These are phyloP conservation scores for Trichoderma sp. DNA, from an alignment of 2,329 filamentous ascomycete species.

Conservation along the genomic window DNA sequence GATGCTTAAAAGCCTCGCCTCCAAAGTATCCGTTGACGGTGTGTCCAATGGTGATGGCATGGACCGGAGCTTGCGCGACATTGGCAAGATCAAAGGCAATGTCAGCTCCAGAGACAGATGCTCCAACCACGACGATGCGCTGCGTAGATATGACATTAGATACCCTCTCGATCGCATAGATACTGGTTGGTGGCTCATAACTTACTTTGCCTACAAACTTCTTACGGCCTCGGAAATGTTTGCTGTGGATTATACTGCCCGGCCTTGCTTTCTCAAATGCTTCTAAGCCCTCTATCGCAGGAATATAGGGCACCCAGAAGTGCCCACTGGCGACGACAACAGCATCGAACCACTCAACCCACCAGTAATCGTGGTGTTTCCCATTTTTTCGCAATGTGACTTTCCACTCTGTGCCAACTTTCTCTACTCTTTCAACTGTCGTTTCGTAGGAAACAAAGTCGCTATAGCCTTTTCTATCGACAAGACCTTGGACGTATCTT, in stretches of 20 bases:
- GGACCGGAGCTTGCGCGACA: slow-evolving; percentile 49
- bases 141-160: slow-evolving; percentile 32
- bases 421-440: slow-evolving; percentile 61
- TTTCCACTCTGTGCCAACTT: slow-evolving; percentile 53
- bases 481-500: slow-evolving; percentile 54
- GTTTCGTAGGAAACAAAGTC: slow-evolving; percentile 58
- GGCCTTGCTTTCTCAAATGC: slow-evolving; percentile 48
- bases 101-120: slow-evolving; percentile 65
- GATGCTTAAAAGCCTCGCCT: slow-evolving; percentile 61
- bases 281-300: slow-evolving; percentile 50
- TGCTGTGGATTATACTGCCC: slow-evolving; percentile 57
- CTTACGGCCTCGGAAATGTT: slow-evolving; percentile 53
- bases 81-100: slow-evolving; percentile 57
- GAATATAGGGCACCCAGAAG: slow-evolving; percentile 60
- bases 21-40: slow-evolving; percentile 57
- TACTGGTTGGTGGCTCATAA: not conserved
- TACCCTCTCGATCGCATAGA: not conserved
- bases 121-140: slow-evolving; percentile 63
- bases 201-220: slow-evolving; percentile 49
- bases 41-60: slow-evolving; percentile 54
- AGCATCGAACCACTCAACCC: slow-evolving; percentile 63
- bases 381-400: slow-evolving; percentile 49
- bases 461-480: slow-evolving; percentile 56
- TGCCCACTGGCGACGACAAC: slow-evolving; percentile 63
- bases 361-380: slow-evolving; percentile 57